Conservation (phyloP, 495 filamentous ascomycete species). For the Astrothelium subdiscretum region DNA sequence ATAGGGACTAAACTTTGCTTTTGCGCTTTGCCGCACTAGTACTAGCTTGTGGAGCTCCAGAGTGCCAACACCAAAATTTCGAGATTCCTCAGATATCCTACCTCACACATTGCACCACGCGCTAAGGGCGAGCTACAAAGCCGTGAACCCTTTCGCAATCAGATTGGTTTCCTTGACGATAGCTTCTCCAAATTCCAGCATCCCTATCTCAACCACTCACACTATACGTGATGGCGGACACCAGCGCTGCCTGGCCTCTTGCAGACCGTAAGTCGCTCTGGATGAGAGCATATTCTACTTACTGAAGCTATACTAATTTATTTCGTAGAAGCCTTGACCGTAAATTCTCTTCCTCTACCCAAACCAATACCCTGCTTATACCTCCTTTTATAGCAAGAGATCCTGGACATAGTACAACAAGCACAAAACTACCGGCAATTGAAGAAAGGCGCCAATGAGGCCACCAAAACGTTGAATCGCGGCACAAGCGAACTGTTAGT, state of each 20-base stretch:
- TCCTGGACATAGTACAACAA: conserved; percentile 83
- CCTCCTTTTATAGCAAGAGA: conserved; percentile 51
- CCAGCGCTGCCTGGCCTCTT: conserved; percentile 66
- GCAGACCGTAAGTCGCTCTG: conserved; percentile 51
- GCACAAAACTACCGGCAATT: conserved; percentile 72
- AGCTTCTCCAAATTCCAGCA: conserved; percentile 10
- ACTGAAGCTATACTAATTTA: background rate
- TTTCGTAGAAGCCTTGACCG: background rate
- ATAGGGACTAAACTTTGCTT: no score
- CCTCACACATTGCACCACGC: background rate
- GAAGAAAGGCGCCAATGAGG: conserved; percentile 70
- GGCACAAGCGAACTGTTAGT: conserved; percentile 65
- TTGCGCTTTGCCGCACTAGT: background rate
- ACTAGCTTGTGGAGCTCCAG: background rate
- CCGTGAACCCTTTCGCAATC: conserved; percentile 49
- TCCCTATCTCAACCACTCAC: conserved; percentile 3
- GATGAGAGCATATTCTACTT: background rate
- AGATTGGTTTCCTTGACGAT: no score
- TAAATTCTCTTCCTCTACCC: background rate
- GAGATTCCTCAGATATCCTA: background rate
- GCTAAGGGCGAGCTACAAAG: conserved; percentile 25
- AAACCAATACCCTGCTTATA: background rate
- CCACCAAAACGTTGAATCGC: conserved; percentile 80
- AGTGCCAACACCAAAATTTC: background rate
- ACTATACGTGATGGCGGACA: conserved; percentile 13